Conservation (phyloP, 2,329 filamentous ascomycete genomes). For the Plenodomus tracheiphilus region DNA sequence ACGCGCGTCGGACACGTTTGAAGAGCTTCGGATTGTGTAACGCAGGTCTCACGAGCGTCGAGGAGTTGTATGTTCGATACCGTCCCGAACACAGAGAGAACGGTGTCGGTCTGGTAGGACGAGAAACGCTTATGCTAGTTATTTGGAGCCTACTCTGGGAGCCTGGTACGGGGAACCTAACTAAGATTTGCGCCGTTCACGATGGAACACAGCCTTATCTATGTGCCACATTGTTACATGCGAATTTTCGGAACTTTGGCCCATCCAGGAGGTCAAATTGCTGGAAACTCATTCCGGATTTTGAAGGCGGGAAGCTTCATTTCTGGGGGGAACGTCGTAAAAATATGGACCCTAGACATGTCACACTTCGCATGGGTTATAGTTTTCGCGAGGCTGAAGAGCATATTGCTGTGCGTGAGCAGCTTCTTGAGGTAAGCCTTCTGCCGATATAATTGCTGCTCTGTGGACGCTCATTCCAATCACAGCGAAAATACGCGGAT, state of each 20-base stretch:
- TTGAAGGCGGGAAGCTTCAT: slow-evolving; percentile 10
- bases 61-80: slow-evolving; percentile 20
- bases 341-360: slow-evolving; percentile 1
- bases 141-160: slow-evolving; percentile 18
- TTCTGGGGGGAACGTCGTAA: slow-evolving; percentile 6
- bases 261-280: slow-evolving; percentile 3
- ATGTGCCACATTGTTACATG: slow-evolving; percentile 2
- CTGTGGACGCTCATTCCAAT: too few relatives aligned
- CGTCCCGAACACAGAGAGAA: not conserved
- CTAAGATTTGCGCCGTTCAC: slow-evolving; percentile 20
- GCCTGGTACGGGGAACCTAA: slow-evolving; percentile 10
- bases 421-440: slow-evolving; percentile 7
- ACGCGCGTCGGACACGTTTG: slow-evolving; percentile 4
- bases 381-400: slow-evolving; percentile 10
- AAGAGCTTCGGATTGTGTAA: slow-evolving; percentile 10
- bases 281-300: slow-evolving; percentile 8
- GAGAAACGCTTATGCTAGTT: slow-evolving; percentile 10
- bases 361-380: slow-evolving; percentile 7
- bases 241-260: slow-evolving; percentile 5
- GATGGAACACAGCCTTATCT: slow-evolving; percentile 8
- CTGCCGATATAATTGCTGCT: too few relatives aligned
- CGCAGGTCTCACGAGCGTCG: slow-evolving; percentile 14
- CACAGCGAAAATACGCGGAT: too few relatives aligned
- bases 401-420: slow-evolving; percentile 8
- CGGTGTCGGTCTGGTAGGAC: not conserved